Evolutionary conservation across 768 basidiomycete genomes (phyloP).

Genomic region (Pulveroboletus sp.): DNA sequence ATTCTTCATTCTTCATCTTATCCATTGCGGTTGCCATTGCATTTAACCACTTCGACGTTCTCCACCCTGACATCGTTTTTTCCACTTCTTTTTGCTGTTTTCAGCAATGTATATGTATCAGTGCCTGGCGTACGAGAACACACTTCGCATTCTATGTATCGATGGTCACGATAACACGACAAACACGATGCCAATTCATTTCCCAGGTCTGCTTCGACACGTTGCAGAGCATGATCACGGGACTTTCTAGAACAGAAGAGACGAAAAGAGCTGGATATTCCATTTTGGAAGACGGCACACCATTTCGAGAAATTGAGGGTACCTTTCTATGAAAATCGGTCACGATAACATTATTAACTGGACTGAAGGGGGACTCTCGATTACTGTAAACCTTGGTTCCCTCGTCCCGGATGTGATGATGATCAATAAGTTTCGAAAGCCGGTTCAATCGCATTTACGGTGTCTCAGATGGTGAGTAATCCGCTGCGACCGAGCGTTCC

Average conservation of each 20-base stretch:
- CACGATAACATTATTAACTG: background rate
- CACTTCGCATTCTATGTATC: slow-evolving; percentile 20
- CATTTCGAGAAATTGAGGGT: background rate
- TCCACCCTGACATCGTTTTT: slow-evolving; percentile 13
- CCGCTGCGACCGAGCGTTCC: background rate
- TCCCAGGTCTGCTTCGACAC: background rate
- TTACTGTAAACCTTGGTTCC: too few relatives aligned
- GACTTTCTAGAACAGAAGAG: slow-evolving; percentile 12
- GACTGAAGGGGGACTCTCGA: background rate
- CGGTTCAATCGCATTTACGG: too few relatives aligned
- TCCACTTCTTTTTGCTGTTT: slow-evolving; percentile 8
- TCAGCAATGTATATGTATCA: slow-evolving; percentile 29
- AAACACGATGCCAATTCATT: slow-evolving; percentile 4
- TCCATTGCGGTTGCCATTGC: slow-evolving; percentile 19
- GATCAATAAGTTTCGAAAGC: too few relatives aligned
- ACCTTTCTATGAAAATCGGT: background rate
- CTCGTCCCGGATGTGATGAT: too few relatives aligned
- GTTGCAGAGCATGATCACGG: background rate
- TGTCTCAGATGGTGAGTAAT: too few relatives aligned
- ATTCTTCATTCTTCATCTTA: slow-evolving; percentile 8
- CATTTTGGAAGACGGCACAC: background rate
- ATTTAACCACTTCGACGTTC: slow-evolving; percentile 30
- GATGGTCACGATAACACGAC: slow-evolving; percentile 7
- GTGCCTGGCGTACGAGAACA: slow-evolving; percentile 32
- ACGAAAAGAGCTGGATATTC: background rate